Percentiles rank a stretch among this genome's conserved stretches.
Conservation (phyloP, 2,329 filamentous ascomycete genomes). For the Scleromitrula shiraiana region DNA sequence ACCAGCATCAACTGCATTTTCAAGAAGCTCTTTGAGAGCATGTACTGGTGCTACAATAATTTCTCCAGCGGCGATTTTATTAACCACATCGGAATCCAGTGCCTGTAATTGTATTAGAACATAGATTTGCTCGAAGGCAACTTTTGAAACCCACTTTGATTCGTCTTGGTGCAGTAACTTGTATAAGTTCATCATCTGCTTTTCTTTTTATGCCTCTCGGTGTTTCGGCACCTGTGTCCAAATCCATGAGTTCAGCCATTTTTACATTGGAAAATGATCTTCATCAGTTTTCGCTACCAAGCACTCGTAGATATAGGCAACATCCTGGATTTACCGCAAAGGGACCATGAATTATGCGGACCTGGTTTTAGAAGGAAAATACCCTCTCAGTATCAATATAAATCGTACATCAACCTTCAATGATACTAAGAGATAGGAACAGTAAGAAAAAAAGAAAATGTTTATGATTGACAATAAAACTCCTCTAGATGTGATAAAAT, state of each 20-base stretch:
- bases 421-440: no score
- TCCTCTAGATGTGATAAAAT: no score
- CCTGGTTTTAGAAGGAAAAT: no score
- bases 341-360: no score
- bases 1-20: constrained; percentile 96
- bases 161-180: constrained; percentile 37
- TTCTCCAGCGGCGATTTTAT: constrained; percentile 96
- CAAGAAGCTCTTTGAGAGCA: constrained; percentile 90
- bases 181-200: constrained; percentile 35
- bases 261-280: not conserved
- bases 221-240: constrained; percentile 29
- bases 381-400: no score
- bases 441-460: no score
- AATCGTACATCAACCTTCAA: no score
- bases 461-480: no score
- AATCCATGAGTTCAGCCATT: constrained; percentile 35
- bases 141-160: constrained; percentile 34
- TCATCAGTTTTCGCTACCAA: not conserved
- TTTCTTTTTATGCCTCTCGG: constrained; percentile 38
- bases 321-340: no score
- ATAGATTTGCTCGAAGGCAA: not conserved
- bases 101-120: constrained; percentile 48
- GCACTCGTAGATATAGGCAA: not conserved
- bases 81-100: constrained; percentile 85
- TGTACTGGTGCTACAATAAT: constrained; percentile 97